Evolutionary conservation across 345 rosid species (phyloP).

Genomic region (Eucalyptus microcorys): DNA sequence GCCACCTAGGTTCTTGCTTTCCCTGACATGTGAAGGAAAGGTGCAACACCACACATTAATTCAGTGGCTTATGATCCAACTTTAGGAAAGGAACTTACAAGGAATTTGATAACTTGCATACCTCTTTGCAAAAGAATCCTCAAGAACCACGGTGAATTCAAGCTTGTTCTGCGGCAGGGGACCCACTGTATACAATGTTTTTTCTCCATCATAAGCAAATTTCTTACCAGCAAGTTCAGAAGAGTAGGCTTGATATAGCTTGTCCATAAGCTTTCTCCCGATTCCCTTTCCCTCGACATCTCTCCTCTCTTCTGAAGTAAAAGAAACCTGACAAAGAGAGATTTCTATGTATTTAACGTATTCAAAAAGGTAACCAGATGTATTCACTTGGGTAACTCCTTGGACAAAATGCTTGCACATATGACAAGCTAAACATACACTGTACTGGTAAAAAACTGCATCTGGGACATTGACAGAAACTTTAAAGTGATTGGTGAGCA

Average conservation of each 20-base stretch:
- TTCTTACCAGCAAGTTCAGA: slow-evolving; percentile 47
- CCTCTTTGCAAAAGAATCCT: slow-evolving; percentile 51
- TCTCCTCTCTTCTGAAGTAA: slow-evolving; percentile 38
- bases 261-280: slow-evolving; percentile 60
- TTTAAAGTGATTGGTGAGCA: slow-evolving; percentile 65
- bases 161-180: slow-evolving; percentile 51
- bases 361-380: background rate
- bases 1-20: slow-evolving; percentile 3
- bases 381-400: background rate
- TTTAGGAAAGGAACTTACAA: background rate
- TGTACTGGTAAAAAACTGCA: slow-evolving; percentile 66
- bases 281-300: slow-evolving; percentile 49
- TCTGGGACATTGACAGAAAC: slow-evolving; percentile 35
- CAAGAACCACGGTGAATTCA: slow-evolving; percentile 53
- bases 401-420: background rate
- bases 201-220: slow-evolving; percentile 85
- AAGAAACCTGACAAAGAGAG: slow-evolving; percentile 38
- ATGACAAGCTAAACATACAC: slow-evolving; percentile 22
- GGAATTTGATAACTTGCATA: background rate
- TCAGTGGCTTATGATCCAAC: background rate
- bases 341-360: background rate
- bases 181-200: slow-evolving; percentile 56
- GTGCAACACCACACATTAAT: background rate
- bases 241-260: slow-evolving; percentile 49
- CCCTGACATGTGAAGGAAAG: background rate